These are phyloP conservation scores for Mycena albidolilacea DNA, from an alignment of 768 basidiomycete genomes.

Conservation along the genomic window DNA sequence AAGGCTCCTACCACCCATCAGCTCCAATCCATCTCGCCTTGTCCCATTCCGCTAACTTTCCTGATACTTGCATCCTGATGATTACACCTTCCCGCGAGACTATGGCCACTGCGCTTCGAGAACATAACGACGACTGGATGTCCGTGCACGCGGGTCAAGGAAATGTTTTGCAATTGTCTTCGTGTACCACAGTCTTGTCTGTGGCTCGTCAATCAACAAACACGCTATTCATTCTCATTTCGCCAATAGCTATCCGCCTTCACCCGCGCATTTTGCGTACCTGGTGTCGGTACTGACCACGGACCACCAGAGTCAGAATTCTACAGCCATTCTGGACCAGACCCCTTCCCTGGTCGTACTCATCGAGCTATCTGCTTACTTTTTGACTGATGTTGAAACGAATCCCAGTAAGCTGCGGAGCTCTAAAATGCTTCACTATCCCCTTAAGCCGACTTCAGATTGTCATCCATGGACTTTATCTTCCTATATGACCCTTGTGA, in stretches of 20 bases:
- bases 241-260: constrained; percentile 72
- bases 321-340: constrained; percentile 47
- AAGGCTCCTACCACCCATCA: constrained; percentile 75
- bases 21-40: constrained; percentile 79
- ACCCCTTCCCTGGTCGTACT: constrained; percentile 71
- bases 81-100: constrained; percentile 67
- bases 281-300: constrained; percentile 60
- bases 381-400: constrained; percentile 48
- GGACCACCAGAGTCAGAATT: constrained; percentile 36
- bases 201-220: constrained; percentile 44
- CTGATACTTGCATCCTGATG: constrained; percentile 58
- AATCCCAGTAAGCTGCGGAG: constrained; percentile 41
- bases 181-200: constrained; percentile 70
- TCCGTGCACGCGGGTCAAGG: constrained; percentile 58
- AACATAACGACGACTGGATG: constrained; percentile 72
- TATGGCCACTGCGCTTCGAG: constrained; percentile 58
- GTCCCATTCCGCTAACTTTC: constrained; percentile 57
- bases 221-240: constrained; percentile 29
- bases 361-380: constrained; percentile 73
- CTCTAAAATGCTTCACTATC: neutral
- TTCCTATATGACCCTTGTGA: constrained; percentile 67
- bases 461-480: constrained; percentile 55
- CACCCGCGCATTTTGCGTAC: constrained; percentile 68
- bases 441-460: constrained; percentile 22
- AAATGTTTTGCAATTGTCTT: constrained; percentile 51